Evolutionary conservation across 805 yeast species (phyloP), one percentile per base, ranked within the genome.

Genomic region (Saturnispora sanitii): DNA sequence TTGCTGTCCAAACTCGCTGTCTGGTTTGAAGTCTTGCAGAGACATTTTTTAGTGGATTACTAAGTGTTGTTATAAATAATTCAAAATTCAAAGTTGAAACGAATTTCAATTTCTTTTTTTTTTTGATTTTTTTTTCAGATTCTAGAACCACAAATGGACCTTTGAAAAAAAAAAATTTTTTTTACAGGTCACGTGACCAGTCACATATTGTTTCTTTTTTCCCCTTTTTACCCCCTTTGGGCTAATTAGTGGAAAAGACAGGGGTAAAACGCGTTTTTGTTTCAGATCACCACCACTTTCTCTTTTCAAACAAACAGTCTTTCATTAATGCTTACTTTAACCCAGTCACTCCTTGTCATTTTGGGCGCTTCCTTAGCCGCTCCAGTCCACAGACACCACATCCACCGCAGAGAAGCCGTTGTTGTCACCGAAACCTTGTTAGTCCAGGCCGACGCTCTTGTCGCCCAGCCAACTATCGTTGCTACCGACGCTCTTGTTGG

Each of bases 351-450:
- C n/a, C n/a, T n/a, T n/a, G n/a, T n/a, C n/a, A n/a, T n/a, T n/a
- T n/a, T 31, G 15, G 31, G 19, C 19, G 19, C n/a, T 18, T 38
- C 42, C 16, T 34, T 35, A 15, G 60, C 65, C 30, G 67, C 65
- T 30, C 56, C 61, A 17, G 43, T 53, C 23, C 75, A 70, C 48
- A 56, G 58, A 38, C 75, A 68, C 52, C 72, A 68, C 50, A 52
- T 52, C 42, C 72, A 68, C 56, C 65, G 64, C 58, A 66, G 73
- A 59, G 73, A 66, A 6, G 66, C 66, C 22, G 71, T 64, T 18
- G 60, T 66, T 31, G 66, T 63, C 12, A 32, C 35, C 9, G 6
- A 32, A n/a, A 32, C 35, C 6, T 8, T 32, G 6, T 8, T 32
- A 4, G 35, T 32, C n/a, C 23, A 32, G 9, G 35, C 15, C 7